These are phyloP conservation scores for Articulospora tetracladia DNA, from an alignment of 495 filamentous ascomycete genomes.

Conservation along the genomic window DNA sequence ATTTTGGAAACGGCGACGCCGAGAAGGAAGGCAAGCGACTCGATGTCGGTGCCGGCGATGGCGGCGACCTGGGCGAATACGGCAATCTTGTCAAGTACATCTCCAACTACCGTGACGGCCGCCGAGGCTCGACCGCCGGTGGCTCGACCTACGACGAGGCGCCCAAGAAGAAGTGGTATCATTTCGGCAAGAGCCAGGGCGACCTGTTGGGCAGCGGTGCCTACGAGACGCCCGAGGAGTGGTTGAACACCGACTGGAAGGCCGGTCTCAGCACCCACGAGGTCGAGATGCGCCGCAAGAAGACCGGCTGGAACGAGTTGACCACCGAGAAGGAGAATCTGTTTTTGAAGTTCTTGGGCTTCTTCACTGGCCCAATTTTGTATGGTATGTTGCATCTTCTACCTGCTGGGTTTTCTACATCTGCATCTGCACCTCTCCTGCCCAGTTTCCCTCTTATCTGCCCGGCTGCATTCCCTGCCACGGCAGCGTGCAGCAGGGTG, in stretches of 20 bases:
- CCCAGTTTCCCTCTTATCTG: too few species aligned
- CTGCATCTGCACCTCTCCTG: background rate
- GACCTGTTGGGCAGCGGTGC: conserved; percentile 19
- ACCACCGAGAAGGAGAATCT: conserved; percentile 72
- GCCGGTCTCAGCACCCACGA: conserved; percentile 53
- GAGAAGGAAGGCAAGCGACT: conserved; percentile 14
- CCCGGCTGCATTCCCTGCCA: too few species aligned
- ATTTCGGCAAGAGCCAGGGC: conserved; percentile 48
- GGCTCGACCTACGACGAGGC: conserved; percentile 35
- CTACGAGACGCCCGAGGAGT: conserved; percentile 63
- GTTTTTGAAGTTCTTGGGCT: conserved; percentile 72
- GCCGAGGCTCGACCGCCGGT: conserved; percentile 51
- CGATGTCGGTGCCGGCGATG: conserved; percentile 1
- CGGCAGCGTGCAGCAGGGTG: too few species aligned
- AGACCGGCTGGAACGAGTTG: conserved; percentile 71
- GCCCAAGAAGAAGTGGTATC: conserved; percentile 51
- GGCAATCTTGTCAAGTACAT: conserved; percentile 57
- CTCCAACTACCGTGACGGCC: conserved; percentile 59
- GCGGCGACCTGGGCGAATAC: conserved; percentile 33
- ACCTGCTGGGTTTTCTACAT: background rate
- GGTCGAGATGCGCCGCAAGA: conserved; percentile 62
- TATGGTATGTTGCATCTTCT: conserved; percentile 55
- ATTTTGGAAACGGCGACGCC: conserved; percentile 23
- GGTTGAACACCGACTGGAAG: conserved; percentile 68
- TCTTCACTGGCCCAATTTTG: conserved; percentile 79